Percentiles rank a stretch among this genome's conserved stretches.
phyloP scores from a whole-genome alignment of 2,329 filamentous ascomycete species.

The Amylocarpus encephaloides region DNA sequence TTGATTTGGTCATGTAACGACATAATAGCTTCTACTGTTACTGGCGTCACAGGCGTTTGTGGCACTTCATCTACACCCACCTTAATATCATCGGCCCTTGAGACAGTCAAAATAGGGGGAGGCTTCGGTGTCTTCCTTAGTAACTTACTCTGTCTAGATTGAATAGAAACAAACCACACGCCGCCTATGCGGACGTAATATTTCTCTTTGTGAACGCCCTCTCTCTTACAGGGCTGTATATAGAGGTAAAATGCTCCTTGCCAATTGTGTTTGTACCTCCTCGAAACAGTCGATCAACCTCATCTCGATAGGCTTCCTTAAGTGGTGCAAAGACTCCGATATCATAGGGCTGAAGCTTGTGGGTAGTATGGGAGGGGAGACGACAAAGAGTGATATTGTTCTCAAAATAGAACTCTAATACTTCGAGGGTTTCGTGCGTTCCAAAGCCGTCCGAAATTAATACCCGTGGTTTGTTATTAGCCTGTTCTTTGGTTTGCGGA shows the following conservation, averaged over 20 bases:
- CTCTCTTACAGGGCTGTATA: not conserved
- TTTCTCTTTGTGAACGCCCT: conserved; percentile 1
- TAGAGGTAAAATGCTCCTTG: not conserved
- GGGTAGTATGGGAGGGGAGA: too few species aligned
- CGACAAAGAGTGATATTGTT: not conserved
- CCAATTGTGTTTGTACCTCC: not conserved
- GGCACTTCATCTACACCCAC: conserved; percentile 12
- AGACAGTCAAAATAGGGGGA: not conserved
- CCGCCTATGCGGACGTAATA: not conserved
- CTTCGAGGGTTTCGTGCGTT: not conserved
- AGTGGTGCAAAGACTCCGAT: not conserved
- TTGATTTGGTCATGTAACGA: not conserved
- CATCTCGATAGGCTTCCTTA: not conserved
- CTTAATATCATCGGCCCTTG: not conserved
- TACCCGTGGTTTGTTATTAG: not conserved
- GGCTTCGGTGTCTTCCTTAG: not conserved
- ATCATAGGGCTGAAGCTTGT: not conserved
- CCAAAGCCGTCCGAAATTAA: not conserved
- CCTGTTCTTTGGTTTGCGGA: not conserved
- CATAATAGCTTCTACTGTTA: not conserved
- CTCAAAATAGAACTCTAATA: not conserved
- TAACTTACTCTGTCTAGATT: not conserved
- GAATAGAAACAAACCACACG: not conserved
- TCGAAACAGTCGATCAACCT: not conserved
- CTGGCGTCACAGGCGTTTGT: conserved; percentile 2